Conservation (phyloP, 257 asterid genomes). For the Gentiana dahurica region DNA sequence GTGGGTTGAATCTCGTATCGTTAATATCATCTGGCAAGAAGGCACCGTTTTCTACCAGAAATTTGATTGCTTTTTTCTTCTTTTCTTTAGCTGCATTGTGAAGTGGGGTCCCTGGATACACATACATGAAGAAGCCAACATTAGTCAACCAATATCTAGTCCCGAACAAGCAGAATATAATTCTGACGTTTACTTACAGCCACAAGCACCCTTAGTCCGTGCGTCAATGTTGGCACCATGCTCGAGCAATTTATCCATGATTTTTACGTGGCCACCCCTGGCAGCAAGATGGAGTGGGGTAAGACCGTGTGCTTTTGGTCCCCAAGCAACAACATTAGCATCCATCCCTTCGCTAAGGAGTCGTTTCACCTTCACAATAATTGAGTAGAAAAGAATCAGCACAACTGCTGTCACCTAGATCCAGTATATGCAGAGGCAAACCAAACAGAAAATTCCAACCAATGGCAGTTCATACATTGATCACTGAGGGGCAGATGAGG, state of each 20-base stretch:
- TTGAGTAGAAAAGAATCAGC: too few species aligned
- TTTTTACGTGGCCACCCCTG: constrained; percentile 82
- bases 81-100: constrained; percentile 94
- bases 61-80: constrained; percentile 70
- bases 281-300: constrained; percentile 99
- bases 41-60: constrained; percentile 81
- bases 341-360: constrained; percentile 83
- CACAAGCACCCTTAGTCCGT: constrained; percentile 93
- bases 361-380: constrained; percentile 53
- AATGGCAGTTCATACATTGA: too few species aligned
- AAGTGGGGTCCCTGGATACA: constrained; percentile 87
- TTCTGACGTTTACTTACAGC: constrained; percentile 43
- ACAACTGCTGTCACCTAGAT: too few species aligned
- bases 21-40: constrained; percentile 78
- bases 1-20: constrained; percentile 95
- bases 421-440: too few species aligned
- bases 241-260: constrained; percentile 84
- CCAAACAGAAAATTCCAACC: too few species aligned
- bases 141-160: not conserved
- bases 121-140: not conserved
- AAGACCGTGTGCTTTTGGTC: constrained; percentile 81
- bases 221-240: constrained; percentile 95
- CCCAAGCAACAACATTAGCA: constrained; percentile 87
- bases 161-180: too few species aligned
- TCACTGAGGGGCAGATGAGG: too few species aligned